Conservation (phyloP, 2,329 filamentous ascomycete genomes). For the Chaetomium globosum region DNA sequence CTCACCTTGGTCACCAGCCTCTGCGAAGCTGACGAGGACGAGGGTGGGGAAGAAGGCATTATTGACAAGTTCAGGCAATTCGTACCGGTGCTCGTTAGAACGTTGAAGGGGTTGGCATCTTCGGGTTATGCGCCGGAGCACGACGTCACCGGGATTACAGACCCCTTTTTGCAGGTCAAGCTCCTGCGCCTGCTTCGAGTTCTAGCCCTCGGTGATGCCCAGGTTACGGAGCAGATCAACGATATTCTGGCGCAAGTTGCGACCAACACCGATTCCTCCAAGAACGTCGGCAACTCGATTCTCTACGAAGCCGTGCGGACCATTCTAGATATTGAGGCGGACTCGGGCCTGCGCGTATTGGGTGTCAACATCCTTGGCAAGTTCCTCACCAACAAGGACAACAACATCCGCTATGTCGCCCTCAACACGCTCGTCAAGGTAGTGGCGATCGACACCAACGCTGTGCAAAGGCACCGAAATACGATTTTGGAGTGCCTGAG, state of each 20-base stretch:
- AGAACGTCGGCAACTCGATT: constrained; percentile 98
- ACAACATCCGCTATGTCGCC: constrained; percentile 98
- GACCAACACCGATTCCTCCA: constrained; percentile 95
- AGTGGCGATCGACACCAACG: constrained; percentile 95
- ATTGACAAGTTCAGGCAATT: constrained; percentile 89
- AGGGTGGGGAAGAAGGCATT: constrained; percentile 85
- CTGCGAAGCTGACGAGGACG: constrained; percentile 91
- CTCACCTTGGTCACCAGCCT: constrained; percentile 87
- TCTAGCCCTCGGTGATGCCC: constrained; percentile 79
- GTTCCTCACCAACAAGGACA: constrained; percentile 96
- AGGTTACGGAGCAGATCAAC: constrained; percentile 96
- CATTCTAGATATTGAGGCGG: constrained; percentile 96
- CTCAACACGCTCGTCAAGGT: constrained; percentile 98
- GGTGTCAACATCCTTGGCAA: constrained; percentile 98
- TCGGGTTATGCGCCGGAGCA: constrained; percentile 98
- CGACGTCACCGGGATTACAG: constrained; percentile 96
- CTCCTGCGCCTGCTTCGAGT: constrained; percentile 84
- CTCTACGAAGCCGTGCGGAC: constrained; percentile 96
- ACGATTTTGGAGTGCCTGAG: constrained; percentile 95
- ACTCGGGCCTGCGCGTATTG: constrained; percentile 88
- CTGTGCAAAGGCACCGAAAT: constrained; percentile 94
- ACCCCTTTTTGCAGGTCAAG: constrained; percentile 97
- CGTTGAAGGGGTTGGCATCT: constrained; percentile 86
- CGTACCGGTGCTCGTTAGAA: constrained; percentile 82
- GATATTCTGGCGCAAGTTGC: constrained; percentile 97